These are phyloP conservation scores for Tylopilus balloui DNA, from an alignment of 768 basidiomycete genomes.

Conservation along the genomic window DNA sequence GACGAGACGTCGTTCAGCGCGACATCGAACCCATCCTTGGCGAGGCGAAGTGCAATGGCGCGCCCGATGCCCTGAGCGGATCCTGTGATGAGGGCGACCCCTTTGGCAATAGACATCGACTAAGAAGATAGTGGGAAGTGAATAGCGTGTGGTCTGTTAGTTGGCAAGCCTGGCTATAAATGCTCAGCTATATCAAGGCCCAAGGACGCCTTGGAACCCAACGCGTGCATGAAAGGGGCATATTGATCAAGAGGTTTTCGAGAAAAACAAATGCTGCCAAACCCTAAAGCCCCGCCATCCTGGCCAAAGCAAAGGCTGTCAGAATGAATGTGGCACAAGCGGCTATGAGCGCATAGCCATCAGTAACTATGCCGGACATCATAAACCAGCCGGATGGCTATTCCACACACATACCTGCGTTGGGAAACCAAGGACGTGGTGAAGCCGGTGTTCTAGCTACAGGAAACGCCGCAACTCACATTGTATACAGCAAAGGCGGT, in stretches of 20 bases:
- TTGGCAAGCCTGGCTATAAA: not conserved
- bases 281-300: no score
- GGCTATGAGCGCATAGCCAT: not conserved
- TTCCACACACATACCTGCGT: not conserved
- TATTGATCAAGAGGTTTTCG: no score
- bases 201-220: no score
- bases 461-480: not conserved
- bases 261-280: no score
- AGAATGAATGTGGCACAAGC: not conserved
- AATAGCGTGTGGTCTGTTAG: no score
- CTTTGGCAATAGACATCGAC: constrained; percentile 22
- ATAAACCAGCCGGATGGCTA: not conserved
- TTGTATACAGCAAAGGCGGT: not conserved
- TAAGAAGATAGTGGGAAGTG: not conserved
- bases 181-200: not conserved
- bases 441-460: not conserved
- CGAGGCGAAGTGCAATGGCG: constrained; percentile 32
- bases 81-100: constrained; percentile 36
- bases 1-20: constrained; percentile 30
- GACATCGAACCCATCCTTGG: constrained; percentile 31
- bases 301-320: no score
- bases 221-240: no score
- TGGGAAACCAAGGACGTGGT: not conserved
- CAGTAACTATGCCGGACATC: not conserved
- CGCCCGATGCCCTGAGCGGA: constrained; percentile 30